phyloP scores from a whole-genome alignment of 129 eudicot species.

The Oenanthe sinensis region DNA sequence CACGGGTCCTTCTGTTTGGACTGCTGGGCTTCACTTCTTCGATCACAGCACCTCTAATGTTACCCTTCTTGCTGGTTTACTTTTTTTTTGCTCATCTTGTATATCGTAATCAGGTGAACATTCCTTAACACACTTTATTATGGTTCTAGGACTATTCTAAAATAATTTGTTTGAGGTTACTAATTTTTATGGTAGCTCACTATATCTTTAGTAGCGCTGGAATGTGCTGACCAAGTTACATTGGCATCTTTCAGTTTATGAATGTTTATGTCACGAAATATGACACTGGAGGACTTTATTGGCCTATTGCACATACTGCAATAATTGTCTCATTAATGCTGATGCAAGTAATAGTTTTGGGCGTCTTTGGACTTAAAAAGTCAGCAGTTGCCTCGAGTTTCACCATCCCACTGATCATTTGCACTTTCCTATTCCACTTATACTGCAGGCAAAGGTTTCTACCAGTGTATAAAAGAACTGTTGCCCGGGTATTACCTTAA shows the following conservation, averaged over 20 bases:
- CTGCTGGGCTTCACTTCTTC: constrained; percentile 76
- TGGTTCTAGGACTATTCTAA: neutral
- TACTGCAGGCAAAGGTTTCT: constrained; percentile 78
- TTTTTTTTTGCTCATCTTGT: constrained; percentile 75
- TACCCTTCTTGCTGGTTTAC: constrained; percentile 84
- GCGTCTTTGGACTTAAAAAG: constrained; percentile 55
- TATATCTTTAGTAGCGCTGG: neutral
- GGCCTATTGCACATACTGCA: constrained; percentile 76
- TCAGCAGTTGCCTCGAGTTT: constrained; percentile 55
- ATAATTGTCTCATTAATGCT: constrained; percentile 68
- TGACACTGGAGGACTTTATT: constrained; percentile 74
- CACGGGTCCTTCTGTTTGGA: constrained; percentile 69
- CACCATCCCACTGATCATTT: constrained; percentile 46
- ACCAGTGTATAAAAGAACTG: constrained; percentile 46
- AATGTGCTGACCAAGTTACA: neutral
- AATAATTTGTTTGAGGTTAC: neutral
- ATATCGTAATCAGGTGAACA: constrained; percentile 78
- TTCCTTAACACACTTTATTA: neutral
- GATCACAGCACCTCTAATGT: constrained; percentile 66
- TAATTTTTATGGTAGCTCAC: neutral
- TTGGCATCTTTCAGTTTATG: constrained; percentile 51
- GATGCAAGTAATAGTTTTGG: constrained; percentile 64
- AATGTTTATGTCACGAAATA: constrained; percentile 75
- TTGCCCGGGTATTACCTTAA: constrained; percentile 51
- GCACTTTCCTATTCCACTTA: constrained; percentile 61